Evolutionary conservation across 768 basidiomycete genomes (phyloP).

Genomic region (Boletellus ananiceps): DNA sequence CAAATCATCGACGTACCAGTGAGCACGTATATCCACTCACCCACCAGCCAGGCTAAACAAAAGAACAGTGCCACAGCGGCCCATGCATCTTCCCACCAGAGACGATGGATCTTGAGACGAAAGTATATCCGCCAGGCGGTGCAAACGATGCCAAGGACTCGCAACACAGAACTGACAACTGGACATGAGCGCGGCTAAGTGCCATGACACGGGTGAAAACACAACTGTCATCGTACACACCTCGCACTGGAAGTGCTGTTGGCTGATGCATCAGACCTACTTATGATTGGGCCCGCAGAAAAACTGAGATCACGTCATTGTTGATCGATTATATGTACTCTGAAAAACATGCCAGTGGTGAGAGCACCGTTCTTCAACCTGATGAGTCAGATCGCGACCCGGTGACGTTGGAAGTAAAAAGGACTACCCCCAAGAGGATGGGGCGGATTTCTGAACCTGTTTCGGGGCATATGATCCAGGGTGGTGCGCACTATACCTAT

Average conservation of each 20-base stretch:
- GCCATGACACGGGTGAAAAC: neutral
- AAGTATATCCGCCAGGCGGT: constrained; percentile 12
- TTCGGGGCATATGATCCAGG: no score
- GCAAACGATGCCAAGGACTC: constrained; percentile 5
- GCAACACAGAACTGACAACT: neutral
- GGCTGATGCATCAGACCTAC: neutral
- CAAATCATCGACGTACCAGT: constrained; percentile 1
- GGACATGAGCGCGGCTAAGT: neutral
- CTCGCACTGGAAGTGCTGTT: neutral
- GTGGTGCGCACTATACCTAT: no score
- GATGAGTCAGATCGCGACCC: no score
- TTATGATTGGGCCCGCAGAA: neutral
- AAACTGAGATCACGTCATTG: neutral
- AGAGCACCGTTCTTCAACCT: no score
- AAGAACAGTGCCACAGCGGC: constrained; percentile 7
- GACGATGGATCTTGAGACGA: constrained; percentile 12
- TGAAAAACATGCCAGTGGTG: neutral
- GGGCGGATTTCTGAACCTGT: no score
- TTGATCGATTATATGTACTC: neutral
- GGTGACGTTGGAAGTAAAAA: neutral
- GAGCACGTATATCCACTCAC: constrained; percentile 3
- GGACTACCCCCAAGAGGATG: no score
- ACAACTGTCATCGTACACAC: neutral
- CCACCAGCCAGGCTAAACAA: constrained; percentile 4
- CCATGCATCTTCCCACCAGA: constrained; percentile 21